Base-by-base conservation (phyloP, 116 monocot genomes). In the Phalaenopsis hybrid region DNA sequence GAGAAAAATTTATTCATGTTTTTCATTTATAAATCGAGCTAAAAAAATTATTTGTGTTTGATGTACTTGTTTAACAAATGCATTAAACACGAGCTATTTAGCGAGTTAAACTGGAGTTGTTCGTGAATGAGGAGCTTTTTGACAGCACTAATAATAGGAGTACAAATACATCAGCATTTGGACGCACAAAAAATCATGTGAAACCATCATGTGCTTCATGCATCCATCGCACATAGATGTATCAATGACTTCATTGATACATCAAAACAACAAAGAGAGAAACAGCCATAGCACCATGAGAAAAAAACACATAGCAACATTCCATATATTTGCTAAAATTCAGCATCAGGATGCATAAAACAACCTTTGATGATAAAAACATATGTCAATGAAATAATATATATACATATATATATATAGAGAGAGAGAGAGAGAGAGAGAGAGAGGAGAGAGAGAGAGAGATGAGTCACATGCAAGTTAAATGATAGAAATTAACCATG, bases 291-390 rank as follows among this genome's bases (percentile, higher is more conserved):
- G n/a, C 21, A 61, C 61, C n/a, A n/a, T 9, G 6, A 61, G 61
- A 21, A 61, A 61, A n/a, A 61, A 61, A 61, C 61, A 61, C 61
- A n/a, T 21, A 61, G 61, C 61, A 61, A 61, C 21, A 61, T 61
- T 61, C 61, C 20, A 18, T n/a, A 61, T 61, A 61, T 61, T 61
- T n/a, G 61, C 61, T 61, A 5, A 61, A 21, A 61, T 61, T 61
- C 61, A 61, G n/a, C 2, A 20, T 5, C 61, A 61, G 61, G 0
- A 61, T 61, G 61, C 61, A 61, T 61, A 61, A 61, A 61, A 61
- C n/a, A 20, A n/a, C 2, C 4, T n/a, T n/a, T n/a, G 61, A 21
- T 61, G n/a, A 61, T 58, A 69, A 70, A 70, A 31, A 70, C 2
- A 37, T 12, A 13, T 33, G 70, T 41, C 41, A 41, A 41, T 41